These are phyloP conservation scores for Cystobasidium ongulense DNA, from an alignment of 768 basidiomycete genomes.

Conservation along the genomic window DNA sequence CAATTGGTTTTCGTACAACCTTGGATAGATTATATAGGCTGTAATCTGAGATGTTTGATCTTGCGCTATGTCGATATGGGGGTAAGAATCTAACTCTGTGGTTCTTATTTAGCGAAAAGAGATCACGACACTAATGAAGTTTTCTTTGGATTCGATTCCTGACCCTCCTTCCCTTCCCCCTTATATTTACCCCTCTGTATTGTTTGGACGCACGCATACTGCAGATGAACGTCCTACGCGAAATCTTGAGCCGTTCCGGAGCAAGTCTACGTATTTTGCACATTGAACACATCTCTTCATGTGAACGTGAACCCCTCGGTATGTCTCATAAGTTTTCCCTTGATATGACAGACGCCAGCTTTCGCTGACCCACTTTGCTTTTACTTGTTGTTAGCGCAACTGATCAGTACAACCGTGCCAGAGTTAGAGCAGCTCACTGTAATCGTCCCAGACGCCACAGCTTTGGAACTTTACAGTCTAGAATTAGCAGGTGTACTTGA, in stretches of 20 bases:
- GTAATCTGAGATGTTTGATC: neutral
- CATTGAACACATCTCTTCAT: neutral
- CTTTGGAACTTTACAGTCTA: neutral
- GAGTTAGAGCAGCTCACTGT: neutral
- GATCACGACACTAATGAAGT: too few species aligned
- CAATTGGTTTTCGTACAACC: neutral
- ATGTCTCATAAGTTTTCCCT: neutral
- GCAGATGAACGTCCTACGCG: neutral
- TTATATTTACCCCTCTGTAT: too few species aligned
- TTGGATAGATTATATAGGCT: slow-evolving; percentile 5
- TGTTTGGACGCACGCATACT: too few species aligned
- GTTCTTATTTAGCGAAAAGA: too few species aligned
- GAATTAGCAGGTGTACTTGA: neutral
- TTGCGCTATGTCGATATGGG: slow-evolving; percentile 8
- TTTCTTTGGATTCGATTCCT: too few species aligned
- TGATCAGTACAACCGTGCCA: neutral
- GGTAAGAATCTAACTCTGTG: neutral
- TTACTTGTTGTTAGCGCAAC: neutral
- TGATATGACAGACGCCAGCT: neutral
- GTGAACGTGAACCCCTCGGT: neutral
- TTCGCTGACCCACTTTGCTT: neutral
- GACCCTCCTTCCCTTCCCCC: neutral
- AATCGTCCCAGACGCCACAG: neutral
- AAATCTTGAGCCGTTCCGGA: neutral
- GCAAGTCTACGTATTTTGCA: neutral